A percentile compares a stretch with the other conserved stretches of the same genome.
Evolutionary conservation across 805 yeast species (phyloP).

Genomic region (Ogataea sp.): DNA sequence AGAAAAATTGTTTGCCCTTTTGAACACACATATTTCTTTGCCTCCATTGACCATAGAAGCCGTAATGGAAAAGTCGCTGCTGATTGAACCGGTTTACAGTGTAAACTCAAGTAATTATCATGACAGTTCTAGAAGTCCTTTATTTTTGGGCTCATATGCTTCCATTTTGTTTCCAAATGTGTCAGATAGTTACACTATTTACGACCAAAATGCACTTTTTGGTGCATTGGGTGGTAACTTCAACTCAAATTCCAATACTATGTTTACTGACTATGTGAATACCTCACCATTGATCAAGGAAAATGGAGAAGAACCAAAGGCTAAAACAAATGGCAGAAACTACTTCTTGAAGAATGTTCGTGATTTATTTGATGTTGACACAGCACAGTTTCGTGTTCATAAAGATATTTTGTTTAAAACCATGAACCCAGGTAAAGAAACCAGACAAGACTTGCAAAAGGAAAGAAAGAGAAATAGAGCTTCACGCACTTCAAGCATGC

Average conservation of each 20-base stretch:
- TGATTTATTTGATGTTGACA: slow-evolving; percentile 57
- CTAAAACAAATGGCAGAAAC: slow-evolving; percentile 28
- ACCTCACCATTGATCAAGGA: slow-evolving; percentile 7
- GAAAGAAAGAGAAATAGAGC: not conserved
- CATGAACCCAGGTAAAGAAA: slow-evolving; percentile 21
- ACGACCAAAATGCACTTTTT: slow-evolving; percentile 41
- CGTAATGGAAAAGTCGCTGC: slow-evolving; percentile 57
- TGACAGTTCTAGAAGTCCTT: slow-evolving; percentile 42
- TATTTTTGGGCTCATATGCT: slow-evolving; percentile 53
- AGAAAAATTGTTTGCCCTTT: slow-evolving; percentile 24
- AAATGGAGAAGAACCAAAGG: not conserved
- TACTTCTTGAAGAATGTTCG: slow-evolving; percentile 46
- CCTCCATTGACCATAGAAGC: slow-evolving; percentile 40
- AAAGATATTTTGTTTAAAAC: slow-evolving; percentile 56
- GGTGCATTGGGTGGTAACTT: slow-evolving; percentile 44
- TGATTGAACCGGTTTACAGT: slow-evolving; percentile 49
- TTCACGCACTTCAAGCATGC: slow-evolving; percentile 25
- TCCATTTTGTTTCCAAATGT: slow-evolving; percentile 58
- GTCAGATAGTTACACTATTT: slow-evolving; percentile 47
- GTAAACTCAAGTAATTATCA: slow-evolving; percentile 37
- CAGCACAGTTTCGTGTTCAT: slow-evolving; percentile 46
- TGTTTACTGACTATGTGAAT: slow-evolving; percentile 9
- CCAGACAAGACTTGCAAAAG: slow-evolving; percentile 11
- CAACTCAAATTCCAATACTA: slow-evolving; percentile 7
- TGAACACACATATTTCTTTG: slow-evolving; percentile 33